Base-by-base conservation (phyloP, 768 basidiomycete genomes). In the Auriscalpium microsporum region DNA sequence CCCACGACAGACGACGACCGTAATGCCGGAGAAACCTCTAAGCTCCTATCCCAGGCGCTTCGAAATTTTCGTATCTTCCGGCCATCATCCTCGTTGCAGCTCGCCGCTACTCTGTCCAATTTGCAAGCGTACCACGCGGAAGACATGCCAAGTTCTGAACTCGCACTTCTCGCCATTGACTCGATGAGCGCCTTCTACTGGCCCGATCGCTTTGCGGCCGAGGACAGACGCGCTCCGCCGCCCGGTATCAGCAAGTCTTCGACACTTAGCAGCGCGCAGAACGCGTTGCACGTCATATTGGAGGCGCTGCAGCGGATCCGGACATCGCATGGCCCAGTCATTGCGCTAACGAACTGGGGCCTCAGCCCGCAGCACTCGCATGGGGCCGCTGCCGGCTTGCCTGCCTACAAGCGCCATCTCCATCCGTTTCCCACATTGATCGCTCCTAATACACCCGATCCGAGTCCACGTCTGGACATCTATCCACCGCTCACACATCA, bases 171-270 rank as follows among this genome's bases (percentile, higher is more conserved):
- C 38, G 81, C 80, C 10, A 72, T 93, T 47, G 90, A 94, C 68
- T 90, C 89, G 13, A 68, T 90, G 56, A 84, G 84, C 65, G 67
- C 87, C 0, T 89, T 85, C 64, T 80, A 88, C 68, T 93, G 91
- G 90, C 58, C 76, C 3, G 90, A 93, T 65, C 80, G 85, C 44
- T 84, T 82, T 64, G 71, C 73, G 40, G 69, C 71, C 34, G 88
- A 90, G 67, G 81, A 81, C 8, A 38, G 33, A 36, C 53, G 16
- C 37, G 58, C 73, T 52, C 76, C 71, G 38, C 58, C 62, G 16
- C 55, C 59, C 40, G 53, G 55, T 37, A 52, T 60, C 37, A 48
- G 34, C 54, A 19, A 46, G 55, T 53, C 40, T 53, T 55, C 51
- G 54, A 53, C 54, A 28, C 49, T 50, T 10, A 58, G 48, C 52